Evolutionary conservation across 2,329 filamentous ascomycete species (phyloP), one percentile per base, ranked within the genome.

Genomic region (Plectosphaerella plurivora): DNA sequence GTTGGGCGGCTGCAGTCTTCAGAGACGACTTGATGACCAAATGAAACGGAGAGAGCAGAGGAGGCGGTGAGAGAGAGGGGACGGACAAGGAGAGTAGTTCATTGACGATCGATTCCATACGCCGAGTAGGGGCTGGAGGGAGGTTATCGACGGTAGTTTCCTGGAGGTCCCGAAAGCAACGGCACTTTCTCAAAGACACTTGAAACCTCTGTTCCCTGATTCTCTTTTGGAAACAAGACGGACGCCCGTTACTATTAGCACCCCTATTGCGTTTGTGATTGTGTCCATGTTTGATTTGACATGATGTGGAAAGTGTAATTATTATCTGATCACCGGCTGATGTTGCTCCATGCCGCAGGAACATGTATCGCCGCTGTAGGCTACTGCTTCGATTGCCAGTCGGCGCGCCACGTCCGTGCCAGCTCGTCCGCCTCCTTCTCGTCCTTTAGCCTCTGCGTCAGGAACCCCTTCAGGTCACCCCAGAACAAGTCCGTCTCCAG

Each of bases 401-500:
- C 87, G 45, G 73, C 74, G 69, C 81, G 87, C 65, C 97, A 97
- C 20, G 88, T 66, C 5, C 68, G 73, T 36, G 80, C 79, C 61
- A 93, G 68, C 61, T 84, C 81, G 59, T 82, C 81, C 1, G 87
- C 89, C 63, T 77, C 69, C 52, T 70, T 70, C 63, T 83, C 84
- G 65, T 95, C 88, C 69, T 87, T 84, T 61, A 96, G 71, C 66
- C 90, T 82, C 73, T 92, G 88, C 63, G 84, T 73, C 67, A 99
- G 66, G 69, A 93, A 97, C 0, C 82, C 88, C 64, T 84, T 84
- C 57, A 99, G 69, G 73, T 97, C 94, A 9, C 72, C 72, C 94
- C 94, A 99, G 65, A 99, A 99, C 51, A 80, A 84, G 7, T 87
- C 82, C 12, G 83, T 87, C 63, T 82, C 73, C 57, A 96, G 65